These are phyloP conservation scores for Podosphaera xanthii DNA, from an alignment of 2,329 filamentous ascomycete genomes.

Conservation along the genomic window DNA sequence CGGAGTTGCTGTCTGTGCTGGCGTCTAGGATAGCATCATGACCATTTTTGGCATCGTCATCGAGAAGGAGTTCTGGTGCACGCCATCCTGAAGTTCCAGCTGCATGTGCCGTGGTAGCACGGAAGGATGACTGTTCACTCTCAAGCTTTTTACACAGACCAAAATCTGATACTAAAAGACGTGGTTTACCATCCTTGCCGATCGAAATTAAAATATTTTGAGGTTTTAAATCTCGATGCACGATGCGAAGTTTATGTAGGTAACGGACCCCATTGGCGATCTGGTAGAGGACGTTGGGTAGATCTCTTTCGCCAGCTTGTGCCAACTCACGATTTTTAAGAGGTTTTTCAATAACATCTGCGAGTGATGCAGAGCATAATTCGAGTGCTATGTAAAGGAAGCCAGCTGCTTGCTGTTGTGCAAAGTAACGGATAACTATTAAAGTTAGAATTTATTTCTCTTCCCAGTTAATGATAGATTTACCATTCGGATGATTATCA, in stretches of 20 bases:
- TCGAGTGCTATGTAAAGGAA: constrained; percentile 95
- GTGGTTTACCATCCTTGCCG: constrained; percentile 44
- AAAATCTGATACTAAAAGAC: constrained; percentile 93
- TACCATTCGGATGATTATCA: constrained; percentile 77
- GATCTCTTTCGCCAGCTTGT: constrained; percentile 46
- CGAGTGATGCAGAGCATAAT: constrained; percentile 77
- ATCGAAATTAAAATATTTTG: constrained; percentile 84
- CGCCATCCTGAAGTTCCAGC: constrained; percentile 92
- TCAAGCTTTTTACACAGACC: constrained; percentile 94
- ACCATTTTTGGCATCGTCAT: constrained; percentile 40
- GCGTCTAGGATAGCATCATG: constrained; percentile 23
- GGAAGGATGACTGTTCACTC: constrained; percentile 80
- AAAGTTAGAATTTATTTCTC: constrained; percentile 9
- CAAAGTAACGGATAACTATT: constrained; percentile 79
- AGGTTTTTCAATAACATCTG: constrained; percentile 69
- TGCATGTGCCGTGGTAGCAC: constrained; percentile 80
- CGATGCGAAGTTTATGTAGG: constrained; percentile 76
- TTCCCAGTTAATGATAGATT: constrained; percentile 4
- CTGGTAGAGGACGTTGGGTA: constrained; percentile 64
- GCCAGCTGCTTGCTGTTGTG: constrained; percentile 66
- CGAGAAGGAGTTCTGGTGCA: constrained; percentile 73
- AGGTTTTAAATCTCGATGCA: constrained; percentile 90
- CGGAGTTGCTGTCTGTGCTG: constrained; percentile 36
- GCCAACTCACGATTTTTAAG: constrained; percentile 44
- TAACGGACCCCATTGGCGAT: constrained; percentile 77